phyloP scores from a whole-genome alignment of 345 rosid genomes.

The Citrus mangshanensis region DNA sequence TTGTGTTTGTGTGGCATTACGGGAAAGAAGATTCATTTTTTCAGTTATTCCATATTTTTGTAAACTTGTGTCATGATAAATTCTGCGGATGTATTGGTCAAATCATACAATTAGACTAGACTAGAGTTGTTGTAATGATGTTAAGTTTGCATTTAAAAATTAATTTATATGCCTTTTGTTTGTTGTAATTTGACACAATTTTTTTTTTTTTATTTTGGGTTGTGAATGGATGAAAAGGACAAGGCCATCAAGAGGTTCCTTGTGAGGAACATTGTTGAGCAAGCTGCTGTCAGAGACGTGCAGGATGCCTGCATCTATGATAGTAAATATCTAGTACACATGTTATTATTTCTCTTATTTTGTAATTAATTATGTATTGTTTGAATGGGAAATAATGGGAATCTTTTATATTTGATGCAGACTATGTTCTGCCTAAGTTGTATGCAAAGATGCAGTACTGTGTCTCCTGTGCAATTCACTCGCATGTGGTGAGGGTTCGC shows the following conservation, averaged over 20 bases:
- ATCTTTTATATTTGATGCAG: constrained; percentile 20
- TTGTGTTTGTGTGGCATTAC: too few species aligned
- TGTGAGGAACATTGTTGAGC: constrained; percentile 91
- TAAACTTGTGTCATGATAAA: too few species aligned
- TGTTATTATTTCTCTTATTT: background rate
- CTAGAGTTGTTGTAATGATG: too few species aligned
- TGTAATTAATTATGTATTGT: background rate
- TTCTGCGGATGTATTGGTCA: too few species aligned
- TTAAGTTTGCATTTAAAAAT: too few species aligned
- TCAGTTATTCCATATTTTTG: too few species aligned
- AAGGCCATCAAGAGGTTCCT: constrained; percentile 84
- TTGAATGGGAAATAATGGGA: background rate
- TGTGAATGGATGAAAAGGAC: constrained; percentile 37
- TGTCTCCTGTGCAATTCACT: constrained; percentile 94
- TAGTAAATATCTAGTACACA: constrained; percentile 20
- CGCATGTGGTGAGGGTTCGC: constrained; percentile 95
- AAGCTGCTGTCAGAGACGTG: constrained; percentile 88
- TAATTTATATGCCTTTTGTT: too few species aligned
- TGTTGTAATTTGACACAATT: too few species aligned
- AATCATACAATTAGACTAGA: too few species aligned
- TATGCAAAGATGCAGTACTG: constrained; percentile 93
- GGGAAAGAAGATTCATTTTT: too few species aligned
- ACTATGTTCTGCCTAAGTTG: constrained; percentile 69
- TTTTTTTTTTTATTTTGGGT: too few species aligned
- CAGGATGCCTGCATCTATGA: constrained; percentile 87